Evolutionary conservation across 371 early-diverging fungal genomes (phyloP).

Genomic region (Mortierella sp.): DNA sequence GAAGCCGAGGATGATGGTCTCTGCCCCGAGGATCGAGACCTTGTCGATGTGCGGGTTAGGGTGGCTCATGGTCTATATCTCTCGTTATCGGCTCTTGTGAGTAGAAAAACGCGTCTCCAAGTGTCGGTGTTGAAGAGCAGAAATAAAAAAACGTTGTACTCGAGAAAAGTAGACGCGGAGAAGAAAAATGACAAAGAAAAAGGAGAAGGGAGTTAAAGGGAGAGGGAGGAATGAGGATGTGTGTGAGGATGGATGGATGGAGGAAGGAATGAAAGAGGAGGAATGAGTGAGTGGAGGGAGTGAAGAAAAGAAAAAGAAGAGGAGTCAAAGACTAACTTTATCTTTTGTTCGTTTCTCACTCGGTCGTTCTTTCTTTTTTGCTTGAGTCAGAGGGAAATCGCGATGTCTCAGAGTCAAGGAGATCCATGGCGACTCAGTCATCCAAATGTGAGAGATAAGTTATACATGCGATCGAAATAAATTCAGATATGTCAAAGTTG

Average conservation of each 20-base stretch:
- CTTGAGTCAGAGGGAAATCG: conserved; percentile 28
- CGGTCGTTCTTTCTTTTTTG: background rate
- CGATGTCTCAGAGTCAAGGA: conserved; percentile 1
- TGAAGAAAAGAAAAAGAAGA: background rate
- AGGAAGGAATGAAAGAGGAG: background rate
- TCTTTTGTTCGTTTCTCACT: background rate
- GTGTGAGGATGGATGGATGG: background rate
- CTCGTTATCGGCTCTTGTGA: background rate
- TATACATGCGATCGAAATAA: too few species aligned
- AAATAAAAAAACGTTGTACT: too few species aligned
- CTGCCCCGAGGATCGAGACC: conserved; percentile 88
- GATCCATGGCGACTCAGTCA: background rate
- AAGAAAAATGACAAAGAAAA: background rate
- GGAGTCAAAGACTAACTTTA: background rate
- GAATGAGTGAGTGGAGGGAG: background rate
- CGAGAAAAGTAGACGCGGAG: background rate
- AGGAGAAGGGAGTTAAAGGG: background rate
- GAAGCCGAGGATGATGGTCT: conserved; percentile 90
- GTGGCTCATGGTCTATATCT: conserved; percentile 41
- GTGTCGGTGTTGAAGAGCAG: too few species aligned
- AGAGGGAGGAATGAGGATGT: background rate
- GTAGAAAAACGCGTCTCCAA: too few species aligned
- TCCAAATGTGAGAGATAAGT: too few species aligned
- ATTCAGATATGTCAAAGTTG: too few species aligned
- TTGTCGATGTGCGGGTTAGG: conserved; percentile 73